Base-by-base conservation (phyloP, 2,329 filamentous ascomycete species). In the Claviceps sp. region DNA sequence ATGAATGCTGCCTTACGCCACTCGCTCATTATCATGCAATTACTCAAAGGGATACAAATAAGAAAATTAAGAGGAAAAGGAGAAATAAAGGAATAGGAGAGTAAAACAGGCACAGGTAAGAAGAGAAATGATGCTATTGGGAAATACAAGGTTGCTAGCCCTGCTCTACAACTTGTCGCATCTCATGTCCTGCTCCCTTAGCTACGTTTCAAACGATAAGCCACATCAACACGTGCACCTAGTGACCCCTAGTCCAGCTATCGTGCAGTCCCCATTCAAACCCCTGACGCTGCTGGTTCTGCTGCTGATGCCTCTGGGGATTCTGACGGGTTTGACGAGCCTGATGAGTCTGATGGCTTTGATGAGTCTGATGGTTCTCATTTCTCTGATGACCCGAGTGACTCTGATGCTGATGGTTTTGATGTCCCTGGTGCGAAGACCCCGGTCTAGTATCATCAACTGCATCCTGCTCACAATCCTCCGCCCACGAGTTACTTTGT, bases 261-360 rank as follows among this genome's bases (percentile, higher is more conserved):
- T 52, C 49, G 5, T 47, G 48, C 51, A 55, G 43, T 4, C 48
- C 54, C 55, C 53, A 55, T 18, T 41, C 48, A 22, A 46, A 54
- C 5, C 36, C 45, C 36, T 53, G 51, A 4, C 44, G 38, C 18
- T 49, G 46, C 20, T 56, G 54, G 8, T 22, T 16, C 7, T 49
- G 49, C 8, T 53, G 52, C 37, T 47, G 38, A 4, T 50, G 37
- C 4, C 9, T 26, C 24, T 42, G 26, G 11, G 45, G 38, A 4
- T 2, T 22, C 3, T 30, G 24, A 18, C 18, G 44, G 5, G 4
- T 13, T 18, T 18, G 41, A 18, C 40, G 53, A 6, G 22, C 14
- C 22, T 26, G 43, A n/a, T 46, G 54, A 8, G n/a, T 26, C 20
- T 45, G 42, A 3, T 44, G 34, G 7, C 26, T 36, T 14, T 48